Base-by-base conservation (phyloP, 176 grass and related monocot species). In the Metroxylon sagu region DNA sequence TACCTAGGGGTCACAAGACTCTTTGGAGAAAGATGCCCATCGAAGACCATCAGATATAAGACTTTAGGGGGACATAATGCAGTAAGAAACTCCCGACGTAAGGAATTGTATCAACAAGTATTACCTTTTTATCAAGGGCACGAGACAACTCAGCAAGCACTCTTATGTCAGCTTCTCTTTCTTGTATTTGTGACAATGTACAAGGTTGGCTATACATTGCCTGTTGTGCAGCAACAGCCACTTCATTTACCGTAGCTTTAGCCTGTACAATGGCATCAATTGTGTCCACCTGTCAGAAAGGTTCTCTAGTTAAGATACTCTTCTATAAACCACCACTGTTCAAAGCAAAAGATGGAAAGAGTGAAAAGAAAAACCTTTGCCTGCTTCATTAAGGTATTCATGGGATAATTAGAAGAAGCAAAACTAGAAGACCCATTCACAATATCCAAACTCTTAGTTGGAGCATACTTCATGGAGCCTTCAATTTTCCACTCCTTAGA, bases 131-230 rank as follows among this genome's bases (percentile, higher is more conserved):
- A 82, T 90, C 87, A 68, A 98, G 87, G 68, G 84, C 87, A 58
- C 84, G 87, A 54, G 93, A 97, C 31, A 98, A 73, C 50, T 98
- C 93, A 74, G 87, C 87, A 80, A 98, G 93, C 35, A 88, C 93
- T 79, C 79, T 85, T 77, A 98, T 85, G 75, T 98, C 93, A 68
- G 93, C 93, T 72, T 98, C 93, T 71, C 88, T 88, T 85, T 98
- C 93, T 70, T 98, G 93, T 80, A 98, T 83, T 82, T 98, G 87
- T 70, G 84, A 85, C 16, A 92, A 67, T 18, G 79, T 85, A 61
- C 66, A 98, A 67, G 93, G 87, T 60, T 98, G 93, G 71, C 68
- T 83, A 71, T 89, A 89, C 49, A 98, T 88, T 29, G 79, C 82
- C 70, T 92, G 87, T 21, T 87, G 81, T 26, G 88, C 82, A 64